These are phyloP conservation scores for Rhizopogon vesiculosus DNA, from an alignment of 768 basidiomycete genomes.

Conservation along the genomic window DNA sequence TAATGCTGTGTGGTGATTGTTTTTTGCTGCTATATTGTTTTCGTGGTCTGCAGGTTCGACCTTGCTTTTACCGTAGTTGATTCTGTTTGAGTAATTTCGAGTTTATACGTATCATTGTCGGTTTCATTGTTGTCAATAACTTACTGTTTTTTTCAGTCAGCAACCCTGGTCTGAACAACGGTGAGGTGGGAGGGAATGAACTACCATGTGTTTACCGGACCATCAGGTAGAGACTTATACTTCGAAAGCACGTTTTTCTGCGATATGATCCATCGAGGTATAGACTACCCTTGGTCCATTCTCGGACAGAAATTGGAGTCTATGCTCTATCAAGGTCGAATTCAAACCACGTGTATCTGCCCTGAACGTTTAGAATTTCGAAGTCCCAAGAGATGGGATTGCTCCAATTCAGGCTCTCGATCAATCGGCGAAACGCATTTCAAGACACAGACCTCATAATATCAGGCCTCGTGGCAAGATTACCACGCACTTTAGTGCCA, in stretches of 20 bases:
- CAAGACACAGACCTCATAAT: neutral
- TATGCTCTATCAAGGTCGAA: neutral
- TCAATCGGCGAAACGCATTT: neutral
- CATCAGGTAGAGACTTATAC: too few species aligned
- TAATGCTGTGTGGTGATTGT: conserved; percentile 1
- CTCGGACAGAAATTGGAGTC: neutral
- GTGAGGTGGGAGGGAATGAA: neutral
- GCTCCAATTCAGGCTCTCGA: neutral
- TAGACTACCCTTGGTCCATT: neutral
- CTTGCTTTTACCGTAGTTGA: neutral
- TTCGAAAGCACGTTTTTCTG: neutral
- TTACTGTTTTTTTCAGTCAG: too few species aligned
- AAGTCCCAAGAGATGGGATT: neutral
- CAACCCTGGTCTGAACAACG: neutral
- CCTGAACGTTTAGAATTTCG: neutral
- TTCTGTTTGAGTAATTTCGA: neutral
- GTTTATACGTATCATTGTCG: neutral
- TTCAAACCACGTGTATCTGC: neutral
- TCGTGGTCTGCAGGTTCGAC: neutral
- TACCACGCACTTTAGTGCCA: too few species aligned
- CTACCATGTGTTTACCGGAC: neutral
- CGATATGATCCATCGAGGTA: neutral
- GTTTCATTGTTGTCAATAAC: too few species aligned
- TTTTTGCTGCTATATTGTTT: neutral
- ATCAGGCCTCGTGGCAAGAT: too few species aligned